Percentiles rank a stretch among this genome's conserved stretches.
phyloP scores from a whole-genome alignment of 1,284 basidiomycete genomes.

The Ganoderma sinense region DNA sequence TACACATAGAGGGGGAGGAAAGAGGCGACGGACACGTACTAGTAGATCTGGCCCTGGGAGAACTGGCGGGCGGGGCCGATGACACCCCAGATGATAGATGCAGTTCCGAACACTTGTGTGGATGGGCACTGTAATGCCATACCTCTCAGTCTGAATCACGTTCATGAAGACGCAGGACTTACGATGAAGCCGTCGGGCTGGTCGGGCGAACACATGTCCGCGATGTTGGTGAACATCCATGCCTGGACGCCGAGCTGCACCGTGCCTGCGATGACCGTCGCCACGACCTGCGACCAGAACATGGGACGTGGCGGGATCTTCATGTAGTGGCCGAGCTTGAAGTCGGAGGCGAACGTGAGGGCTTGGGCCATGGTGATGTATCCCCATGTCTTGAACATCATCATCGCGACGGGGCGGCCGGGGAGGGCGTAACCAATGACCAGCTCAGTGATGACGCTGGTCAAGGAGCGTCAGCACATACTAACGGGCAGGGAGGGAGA shows the following conservation, averaged over 20 bases:
- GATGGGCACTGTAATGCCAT: constrained; percentile 41
- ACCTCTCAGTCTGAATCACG: not conserved
- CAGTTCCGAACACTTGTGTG: constrained; percentile 51
- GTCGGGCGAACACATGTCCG: constrained; percentile 48
- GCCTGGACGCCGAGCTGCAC: constrained; percentile 56
- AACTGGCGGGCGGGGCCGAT: constrained; percentile 56
- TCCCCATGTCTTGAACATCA: constrained; percentile 66
- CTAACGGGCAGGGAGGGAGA: constrained; percentile 20
- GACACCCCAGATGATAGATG: constrained; percentile 57
- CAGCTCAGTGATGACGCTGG: constrained; percentile 55
- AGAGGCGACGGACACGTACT: constrained; percentile 24
- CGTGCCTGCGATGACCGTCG: constrained; percentile 55
- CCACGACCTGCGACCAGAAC: constrained; percentile 57
- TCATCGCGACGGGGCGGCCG: constrained; percentile 64
- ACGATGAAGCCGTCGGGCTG: constrained; percentile 50
- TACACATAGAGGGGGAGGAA: not conserved
- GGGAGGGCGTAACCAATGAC: constrained; percentile 60
- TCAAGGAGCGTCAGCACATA: not conserved
- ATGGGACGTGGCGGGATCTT: constrained; percentile 58
- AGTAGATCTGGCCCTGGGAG: constrained; percentile 48
- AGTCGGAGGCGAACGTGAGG: constrained; percentile 56
- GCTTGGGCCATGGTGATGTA: constrained; percentile 62
- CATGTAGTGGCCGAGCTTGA: constrained; percentile 64
- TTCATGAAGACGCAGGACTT: constrained; percentile 11
- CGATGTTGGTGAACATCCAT: constrained; percentile 61